Base-by-base conservation (phyloP, 2,329 filamentous ascomycete genomes). In the Alternaria novae-zelandiae region DNA sequence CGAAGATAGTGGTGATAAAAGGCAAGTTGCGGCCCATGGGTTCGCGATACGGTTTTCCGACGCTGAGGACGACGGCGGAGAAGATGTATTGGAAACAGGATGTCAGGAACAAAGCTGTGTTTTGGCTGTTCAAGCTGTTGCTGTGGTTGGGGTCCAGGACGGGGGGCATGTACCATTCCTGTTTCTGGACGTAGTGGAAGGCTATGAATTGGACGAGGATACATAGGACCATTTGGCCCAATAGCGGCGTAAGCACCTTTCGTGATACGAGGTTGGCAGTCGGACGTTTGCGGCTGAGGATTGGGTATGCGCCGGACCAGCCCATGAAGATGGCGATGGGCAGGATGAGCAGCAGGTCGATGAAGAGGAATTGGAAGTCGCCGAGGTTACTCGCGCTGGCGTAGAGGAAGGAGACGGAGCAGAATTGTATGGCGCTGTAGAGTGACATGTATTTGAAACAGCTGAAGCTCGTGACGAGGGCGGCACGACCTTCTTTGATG, bases 371-470 rank as follows among this genome's bases (percentile, higher is more conserved):
- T 85, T 98, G 96, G 77, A 99, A 98, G 79, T 99, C 96, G 54
- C 96, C 96, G 6, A 99, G 84, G 77, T 99, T 99, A 9, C 93
- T 97, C 11, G 92, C 96, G 8, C 90, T 94, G 7, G 94, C 92
- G 80, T 99, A 99, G 15, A 99, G 86, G 78, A 99, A 97, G 85
- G 92, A 97, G 75, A 99, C 96, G 1, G 93, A 93, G 8, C 93
- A 97, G 83, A 99, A 99, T 80, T 99, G 96, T 69, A 99, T 99
- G n/a, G 96, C 95, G 3, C 94, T 98, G 83, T 99, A 99, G 69
- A 99, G 82, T 73, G 92, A 96, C 96, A 99, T 99, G 82, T 97
- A 99, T 83, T 98, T 99, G 87, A 99, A 99, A 83, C 96, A 99
- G 83, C 93, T 96, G 83, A 99, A 99, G 80, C 94, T 97, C 12